Percentiles rank a stretch among this genome's conserved stretches.
Evolutionary conservation across 164 flowering plant species (phyloP).

Genomic region (Cinnamomum micranthum): DNA sequence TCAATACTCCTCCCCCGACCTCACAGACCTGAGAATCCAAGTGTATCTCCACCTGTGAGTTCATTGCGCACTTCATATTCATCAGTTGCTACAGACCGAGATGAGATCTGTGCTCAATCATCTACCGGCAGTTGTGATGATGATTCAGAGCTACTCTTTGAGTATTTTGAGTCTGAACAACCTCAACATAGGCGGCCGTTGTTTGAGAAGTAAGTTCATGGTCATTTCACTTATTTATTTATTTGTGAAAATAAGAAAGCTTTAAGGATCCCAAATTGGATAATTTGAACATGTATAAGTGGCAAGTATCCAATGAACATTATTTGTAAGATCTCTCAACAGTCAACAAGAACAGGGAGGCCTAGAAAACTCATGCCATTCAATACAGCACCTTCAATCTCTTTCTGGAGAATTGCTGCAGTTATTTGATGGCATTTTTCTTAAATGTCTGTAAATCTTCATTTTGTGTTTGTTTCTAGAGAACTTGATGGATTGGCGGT

Average conservation of each 20-base stretch:
- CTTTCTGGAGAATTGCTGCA: background rate
- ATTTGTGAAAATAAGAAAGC: background rate
- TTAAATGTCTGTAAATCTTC: background rate
- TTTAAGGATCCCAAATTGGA: background rate
- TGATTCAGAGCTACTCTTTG: slow-evolving; percentile 57
- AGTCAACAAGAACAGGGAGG: background rate
- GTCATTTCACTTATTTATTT: background rate
- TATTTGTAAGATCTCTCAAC: background rate
- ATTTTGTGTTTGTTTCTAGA: background rate
- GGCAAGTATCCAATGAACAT: background rate
- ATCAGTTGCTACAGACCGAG: slow-evolving; percentile 19
- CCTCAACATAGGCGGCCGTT: slow-evolving; percentile 62
- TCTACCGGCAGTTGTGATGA: slow-evolving; percentile 9
- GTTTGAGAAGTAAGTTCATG: slow-evolving; percentile 50
- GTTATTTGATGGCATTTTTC: background rate
- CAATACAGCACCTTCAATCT: background rate
- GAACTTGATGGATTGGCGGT: no score
- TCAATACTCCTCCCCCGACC: slow-evolving; percentile 40
- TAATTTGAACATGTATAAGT: background rate
- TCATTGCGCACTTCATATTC: slow-evolving; percentile 12
- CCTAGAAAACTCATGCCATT: background rate
- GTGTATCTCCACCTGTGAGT: background rate
- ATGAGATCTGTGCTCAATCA: slow-evolving; percentile 10
- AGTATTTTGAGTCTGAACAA: slow-evolving; percentile 66
- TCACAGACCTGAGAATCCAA: slow-evolving; percentile 14